Conservation (phyloP, 306 rosid genomes). For the Prunus fruticosa region DNA sequence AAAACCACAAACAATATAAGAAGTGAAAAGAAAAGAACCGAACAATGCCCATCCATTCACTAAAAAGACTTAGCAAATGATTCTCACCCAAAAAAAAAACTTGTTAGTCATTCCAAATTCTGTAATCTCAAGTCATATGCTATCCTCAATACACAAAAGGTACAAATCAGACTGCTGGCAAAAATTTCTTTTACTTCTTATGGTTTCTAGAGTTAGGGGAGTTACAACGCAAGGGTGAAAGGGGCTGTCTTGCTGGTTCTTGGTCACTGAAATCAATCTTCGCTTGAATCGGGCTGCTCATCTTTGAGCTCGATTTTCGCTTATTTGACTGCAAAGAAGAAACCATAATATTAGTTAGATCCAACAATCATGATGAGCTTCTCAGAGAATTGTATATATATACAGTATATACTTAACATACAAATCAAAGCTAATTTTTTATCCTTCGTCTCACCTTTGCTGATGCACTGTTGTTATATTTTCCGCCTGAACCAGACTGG, state of each 20-base stretch:
- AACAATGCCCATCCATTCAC: slow-evolving; percentile 23
- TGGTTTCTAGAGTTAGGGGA: slow-evolving; percentile 64
- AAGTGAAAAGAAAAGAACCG: neutral
- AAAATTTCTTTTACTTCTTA: slow-evolving; percentile 35
- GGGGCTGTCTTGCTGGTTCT: slow-evolving; percentile 59
- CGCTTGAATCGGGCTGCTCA: slow-evolving; percentile 53
- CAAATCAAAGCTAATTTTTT: neutral
- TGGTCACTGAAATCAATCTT: slow-evolving; percentile 55
- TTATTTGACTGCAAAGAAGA: slow-evolving; percentile 70
- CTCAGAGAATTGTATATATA: no score
- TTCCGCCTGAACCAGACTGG: slow-evolving; percentile 52
- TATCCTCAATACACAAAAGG: slow-evolving; percentile 4
- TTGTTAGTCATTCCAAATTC: slow-evolving; percentile 4
- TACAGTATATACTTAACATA: neutral
- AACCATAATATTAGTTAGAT: neutral
- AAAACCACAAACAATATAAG: no score
- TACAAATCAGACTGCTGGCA: slow-evolving; percentile 9
- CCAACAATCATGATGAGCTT: neutral
- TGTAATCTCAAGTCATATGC: neutral
- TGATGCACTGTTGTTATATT: slow-evolving; percentile 54
- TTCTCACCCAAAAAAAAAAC: slow-evolving; percentile 22
- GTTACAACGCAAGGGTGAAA: slow-evolving; percentile 71
- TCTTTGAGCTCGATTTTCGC: slow-evolving; percentile 59
- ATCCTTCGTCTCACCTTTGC: slow-evolving; percentile 55
- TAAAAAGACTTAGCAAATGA: slow-evolving; percentile 17